Conservation (phyloP, 2,329 filamentous ascomycete genomes). For the Cryphonectria japonica region DNA sequence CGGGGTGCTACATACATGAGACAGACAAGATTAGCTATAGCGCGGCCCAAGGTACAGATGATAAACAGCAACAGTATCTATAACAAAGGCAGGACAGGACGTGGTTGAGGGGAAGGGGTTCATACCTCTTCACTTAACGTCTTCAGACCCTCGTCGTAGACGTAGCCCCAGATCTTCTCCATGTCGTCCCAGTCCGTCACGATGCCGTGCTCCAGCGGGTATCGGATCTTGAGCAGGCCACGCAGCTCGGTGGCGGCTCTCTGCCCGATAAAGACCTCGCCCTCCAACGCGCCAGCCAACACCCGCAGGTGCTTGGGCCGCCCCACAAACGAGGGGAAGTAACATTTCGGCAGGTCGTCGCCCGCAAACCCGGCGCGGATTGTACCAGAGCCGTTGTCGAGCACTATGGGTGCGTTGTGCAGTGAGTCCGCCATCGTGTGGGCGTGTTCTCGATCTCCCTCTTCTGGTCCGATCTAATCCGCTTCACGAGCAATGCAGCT, state of each 20-base stretch:
- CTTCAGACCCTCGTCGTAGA: constrained; percentile 94
- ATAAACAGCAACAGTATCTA: not conserved
- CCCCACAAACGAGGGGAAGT: constrained; percentile 96
- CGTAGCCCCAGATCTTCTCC: constrained; percentile 99
- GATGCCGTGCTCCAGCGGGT: constrained; percentile 95
- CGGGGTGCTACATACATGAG: constrained; percentile 69
- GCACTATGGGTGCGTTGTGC: constrained; percentile 97
- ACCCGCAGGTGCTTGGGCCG: constrained; percentile 94
- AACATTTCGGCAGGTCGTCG: constrained; percentile 93
- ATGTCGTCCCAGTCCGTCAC: constrained; percentile 99
- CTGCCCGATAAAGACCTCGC: constrained; percentile 95
- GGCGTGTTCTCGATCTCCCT: not conserved
- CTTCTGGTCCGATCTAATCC: not conserved
- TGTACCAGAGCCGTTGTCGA: constrained; percentile 98
- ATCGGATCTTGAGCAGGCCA: constrained; percentile 91
- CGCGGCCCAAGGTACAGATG: not conserved
- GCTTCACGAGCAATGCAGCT: not conserved
- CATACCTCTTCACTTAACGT: constrained; percentile 93
- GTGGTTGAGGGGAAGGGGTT: not conserved
- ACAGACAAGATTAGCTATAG: constrained; percentile 30
- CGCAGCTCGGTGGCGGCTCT: constrained; percentile 85
- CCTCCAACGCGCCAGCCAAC: constrained; percentile 93
- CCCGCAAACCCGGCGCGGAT: constrained; percentile 97
- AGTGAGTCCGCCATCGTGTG: constrained; percentile 63
- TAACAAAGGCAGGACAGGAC: not conserved